Base-by-base conservation (phyloP, 1,139 yeast species). In the Scheffersomyces insectosa region DNA sequence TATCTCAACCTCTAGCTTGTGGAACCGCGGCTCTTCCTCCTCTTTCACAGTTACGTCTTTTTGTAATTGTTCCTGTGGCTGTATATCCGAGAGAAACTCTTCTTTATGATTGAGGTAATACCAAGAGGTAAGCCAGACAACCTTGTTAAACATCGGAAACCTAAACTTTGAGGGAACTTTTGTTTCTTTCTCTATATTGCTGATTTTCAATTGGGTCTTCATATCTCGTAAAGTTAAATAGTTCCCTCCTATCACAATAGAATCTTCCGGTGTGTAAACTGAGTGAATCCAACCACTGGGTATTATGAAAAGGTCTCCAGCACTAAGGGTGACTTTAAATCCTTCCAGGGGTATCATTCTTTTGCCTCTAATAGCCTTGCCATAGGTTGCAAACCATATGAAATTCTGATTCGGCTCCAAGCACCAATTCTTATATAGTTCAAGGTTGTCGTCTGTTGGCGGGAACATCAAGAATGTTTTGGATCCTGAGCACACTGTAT, bases 241-340 rank as follows among this genome's bases (percentile, higher is more conserved):
- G 59, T 90, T 90, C 0, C 97, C 97, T 2, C 97, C 97, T 43
- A 90, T 80, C 2, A 90, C 90, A 2, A 89, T 66, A 0, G 95
- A 81, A 57, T 90, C 96, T 14, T 70, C 68, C 0, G 96, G 95
- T 0, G 97, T 89, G 56, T 82, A 82, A 0, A 90, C 97, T 0
- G 95, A 85, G 63, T 90, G 97, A 41, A 90, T 89, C 95, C 96
- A 90, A 0, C 97, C 97, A 41, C 95, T 82, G 2, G 97, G 97
- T 12, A 90, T 85, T 12, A 89, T 72, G 62, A 90, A 75, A 23
- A 89, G 75, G 59, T 90, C 97, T 0, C 96, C 96, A 1, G 79
- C 73, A 0, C 58, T 51, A 20, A 90, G 65, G 10, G 80, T 78
- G n/a, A 87, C 83, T 43, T 82, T 80, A 43, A 86, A 71, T 3